Base-by-base conservation (phyloP, 2,329 filamentous ascomycete species). In the Gaeumannomyces sp. region DNA sequence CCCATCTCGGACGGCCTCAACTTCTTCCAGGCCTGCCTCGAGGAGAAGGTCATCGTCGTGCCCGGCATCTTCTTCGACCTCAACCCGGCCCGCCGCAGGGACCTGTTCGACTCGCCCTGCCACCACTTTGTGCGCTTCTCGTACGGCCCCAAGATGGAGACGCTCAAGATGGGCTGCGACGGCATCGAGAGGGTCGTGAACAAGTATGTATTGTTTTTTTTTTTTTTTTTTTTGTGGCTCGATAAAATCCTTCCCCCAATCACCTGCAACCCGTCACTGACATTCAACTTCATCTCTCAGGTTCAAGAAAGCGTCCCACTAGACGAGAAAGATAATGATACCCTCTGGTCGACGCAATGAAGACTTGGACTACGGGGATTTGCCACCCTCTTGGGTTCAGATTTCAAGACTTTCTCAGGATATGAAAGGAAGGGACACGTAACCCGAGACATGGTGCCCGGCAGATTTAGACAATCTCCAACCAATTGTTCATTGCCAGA, bases 51-150 rank as follows among this genome's bases (percentile, higher is more conserved):
- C 70, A 97, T 97, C 73, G 93, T 97, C 25, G 94, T 98, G 5
- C 94, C 94, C 0, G 94, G 94, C 66, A 98, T 98, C 76, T 98
- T 98, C 84, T 98, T 98, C 76, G 94, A 98, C 73, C 79, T 98
- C 69, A 98, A 98, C 80, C 94, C 94, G 4, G 89, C 90, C 50
- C 90, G 92, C 76, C 85, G 94, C 69, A 85, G 94, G 74, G 94
- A 98, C 76, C 78, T 98, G 70, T 98, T 98, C 70, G 94, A 98
- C 78, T 92, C 87, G 70, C 94, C 94, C 66, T 97, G 94, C 78
- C 94, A 98, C 78, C 90, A 95, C 78, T 96, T 94, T 75, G 90
- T 96, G 33, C 85, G 92, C 63, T 84, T 96, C 71, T 92, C 89
- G 65, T 96, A 95, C 73, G 92, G 92, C 0, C 92, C 92, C 4